A percentile compares a stretch with the other conserved stretches of the same genome.
Conservation (phyloP, 164 flowering plant genomes). For the Tetrastigma voinierianum region DNA sequence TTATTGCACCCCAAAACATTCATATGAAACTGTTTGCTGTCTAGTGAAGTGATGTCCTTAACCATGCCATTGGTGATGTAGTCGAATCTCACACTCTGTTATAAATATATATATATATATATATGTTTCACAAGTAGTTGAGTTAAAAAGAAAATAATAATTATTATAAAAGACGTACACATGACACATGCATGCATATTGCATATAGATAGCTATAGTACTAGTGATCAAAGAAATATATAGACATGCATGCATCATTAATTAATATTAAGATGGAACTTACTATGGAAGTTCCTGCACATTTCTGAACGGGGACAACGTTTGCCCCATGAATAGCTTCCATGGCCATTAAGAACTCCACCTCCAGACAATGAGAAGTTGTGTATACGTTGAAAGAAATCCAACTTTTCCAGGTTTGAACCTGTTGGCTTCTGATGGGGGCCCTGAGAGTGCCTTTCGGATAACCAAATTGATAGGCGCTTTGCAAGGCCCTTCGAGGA, state of each 20-base stretch:
- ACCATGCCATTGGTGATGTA: conserved; percentile 23
- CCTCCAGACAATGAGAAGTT: conserved; percentile 17
- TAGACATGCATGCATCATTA: too few species aligned
- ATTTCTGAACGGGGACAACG: conserved; percentile 7
- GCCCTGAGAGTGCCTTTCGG: too few species aligned
- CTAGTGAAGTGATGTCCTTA: conserved; percentile 14
- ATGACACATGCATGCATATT: too few species aligned
- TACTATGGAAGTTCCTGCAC: conserved; percentile 12
- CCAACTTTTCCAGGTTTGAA: conserved; percentile 19
- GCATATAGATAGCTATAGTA: too few species aligned
- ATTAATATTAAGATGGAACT: too few species aligned
- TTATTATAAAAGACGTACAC: too few species aligned
- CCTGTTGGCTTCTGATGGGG: too few species aligned
- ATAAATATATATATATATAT: too few species aligned
- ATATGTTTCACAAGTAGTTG: too few species aligned
- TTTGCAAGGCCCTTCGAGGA: conserved; percentile 18
- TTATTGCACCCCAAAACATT: conserved; percentile 21
- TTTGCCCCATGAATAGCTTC: conserved; percentile 12
- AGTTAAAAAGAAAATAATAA: too few species aligned
- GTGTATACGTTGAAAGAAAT: conserved; percentile 8
- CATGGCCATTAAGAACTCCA: conserved; percentile 25
- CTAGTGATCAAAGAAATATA: too few species aligned
- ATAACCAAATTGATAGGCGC: too few species aligned
- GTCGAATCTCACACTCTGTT: conserved; percentile 32
- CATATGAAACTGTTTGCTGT: conserved; percentile 26